Conservation (phyloP, 345 rosid genomes). For the Pistacia integerrima region DNA sequence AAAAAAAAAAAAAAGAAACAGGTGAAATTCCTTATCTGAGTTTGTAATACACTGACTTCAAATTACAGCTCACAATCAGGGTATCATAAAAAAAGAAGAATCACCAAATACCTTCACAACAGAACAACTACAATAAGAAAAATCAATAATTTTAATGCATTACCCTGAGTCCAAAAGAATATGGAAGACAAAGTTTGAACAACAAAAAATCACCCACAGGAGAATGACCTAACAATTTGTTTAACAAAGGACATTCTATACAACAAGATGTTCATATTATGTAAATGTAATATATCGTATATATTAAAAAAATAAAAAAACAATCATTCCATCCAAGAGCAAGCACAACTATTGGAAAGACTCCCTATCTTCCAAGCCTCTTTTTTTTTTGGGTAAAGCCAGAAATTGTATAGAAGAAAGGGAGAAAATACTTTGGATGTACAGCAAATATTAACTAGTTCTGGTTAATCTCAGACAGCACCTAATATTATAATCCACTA, state of each 20-base stretch:
- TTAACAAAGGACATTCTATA: background rate
- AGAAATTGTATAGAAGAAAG: too few species aligned
- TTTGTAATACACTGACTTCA: background rate
- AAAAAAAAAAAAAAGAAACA: background rate
- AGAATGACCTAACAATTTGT: background rate
- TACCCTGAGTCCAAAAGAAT: background rate
- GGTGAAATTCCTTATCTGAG: background rate
- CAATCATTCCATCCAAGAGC: background rate
- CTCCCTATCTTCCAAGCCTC: background rate
- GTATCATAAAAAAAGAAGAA: background rate
- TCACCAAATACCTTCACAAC: background rate
- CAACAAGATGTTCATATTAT: background rate
- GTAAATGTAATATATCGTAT: background rate
- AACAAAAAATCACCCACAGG: background rate
- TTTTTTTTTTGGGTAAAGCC: too few species aligned
- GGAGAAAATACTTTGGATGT: too few species aligned
- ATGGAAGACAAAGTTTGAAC: background rate
- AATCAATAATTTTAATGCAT: constrained; percentile 12
- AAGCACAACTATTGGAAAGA: background rate
- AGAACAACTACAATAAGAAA: background rate
- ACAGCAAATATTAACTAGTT: background rate
- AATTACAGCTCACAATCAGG: background rate
- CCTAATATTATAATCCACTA: background rate
- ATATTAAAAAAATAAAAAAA: background rate
- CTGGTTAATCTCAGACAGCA: background rate